Evolutionary conservation across 768 basidiomycete genomes (phyloP), one percentile per base, ranked within the genome.

Genomic region (Kwoniella europaea): DNA sequence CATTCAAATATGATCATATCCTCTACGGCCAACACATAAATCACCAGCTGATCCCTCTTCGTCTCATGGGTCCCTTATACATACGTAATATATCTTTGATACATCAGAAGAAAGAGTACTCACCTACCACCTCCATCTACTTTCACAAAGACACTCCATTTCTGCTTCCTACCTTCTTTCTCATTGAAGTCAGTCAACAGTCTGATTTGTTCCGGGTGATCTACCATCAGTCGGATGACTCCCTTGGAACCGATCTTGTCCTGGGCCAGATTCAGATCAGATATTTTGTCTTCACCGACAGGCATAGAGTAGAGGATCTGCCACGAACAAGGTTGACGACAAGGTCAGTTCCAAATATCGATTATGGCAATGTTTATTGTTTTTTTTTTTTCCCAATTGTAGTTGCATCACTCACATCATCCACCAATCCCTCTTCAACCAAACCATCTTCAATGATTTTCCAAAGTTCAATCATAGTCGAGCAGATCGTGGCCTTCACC

Each of bases 291-390:
- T 15, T 86, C 69, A 5, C 87, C 86, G 1, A 92, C 83, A 10
- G 92, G 93, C 53, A 93, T 86, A 5, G 91, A 91, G 77, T 94
- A 94, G 15, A 95, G 85, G 73, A 95, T 87, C 92, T 95, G 42
- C 15, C 16, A 42, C 6, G 35, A 35, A 35, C 6, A 5, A 35
- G 35, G 35, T 35, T 35, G 35, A 35, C 35, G 35, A 35, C 35
- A 35, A 35, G 7, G 35, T 35, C 35, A 35, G 35, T 35, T 35
- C 0, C 35, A 35, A 35, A 35, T 9, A 35, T 35, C 1, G 35
- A 35, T 35, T 9, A 35, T 35, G 35, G 7, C 3, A 4, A 35
- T 35, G 35, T 35, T 35, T 24, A 24, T 1, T 24, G 35, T 9
- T 35, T 9, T 29, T 29, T 29, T 0, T 4, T 29, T 29, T 2